Evolutionary conservation across 768 basidiomycete genomes (phyloP), one percentile per base, ranked within the genome.

Genomic region (Lactarius tabidus): DNA sequence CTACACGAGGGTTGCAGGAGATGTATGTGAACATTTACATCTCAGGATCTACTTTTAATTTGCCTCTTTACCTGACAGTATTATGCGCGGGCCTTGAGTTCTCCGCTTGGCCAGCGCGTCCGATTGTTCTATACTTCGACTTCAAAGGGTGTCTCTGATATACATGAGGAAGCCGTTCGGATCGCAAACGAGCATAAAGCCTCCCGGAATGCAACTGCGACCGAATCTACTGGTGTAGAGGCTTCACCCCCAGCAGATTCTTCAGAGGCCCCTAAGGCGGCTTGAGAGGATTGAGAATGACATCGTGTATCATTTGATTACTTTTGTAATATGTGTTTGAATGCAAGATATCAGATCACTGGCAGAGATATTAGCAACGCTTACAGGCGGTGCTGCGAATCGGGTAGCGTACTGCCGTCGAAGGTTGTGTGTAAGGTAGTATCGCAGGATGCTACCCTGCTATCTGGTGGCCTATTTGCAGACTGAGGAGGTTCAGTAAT

Each of bases 141-240:
- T 9, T 81, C 87, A 23, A 98, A 97, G 79, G 91, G 95, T 75
- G 87, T 93, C 31, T 71, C 83, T 23, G 95, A 98, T 73, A 95
- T 98, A 56, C 95, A 97, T 73, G 92, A 95, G 72, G 95, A 98
- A 76, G 95, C 95, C 2, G 79, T 81, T 65, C 85, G 95, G 35
- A 92, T 98, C 71, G 85, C 87, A 31, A 82, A 81, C 31, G 75
- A 79, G 62, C 82, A 90, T 69, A 87, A 89, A 71, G 63, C 20
- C 6, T 23, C 64, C 26, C 64, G 43, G 38, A 38, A 55, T 12
- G 15, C 52, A 1, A 57, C 17, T 3, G 9, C 55, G n/a, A 33
- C 56, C 6, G 39, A 48, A 18, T 29, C 55, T 36, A 26, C 18
- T 28, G 38, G 38, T 6, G 60, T 31, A 20, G 55, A n/a, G 43